Conservation (phyloP, 2,329 filamentous ascomycete genomes). For the Nemania sp. region DNA sequence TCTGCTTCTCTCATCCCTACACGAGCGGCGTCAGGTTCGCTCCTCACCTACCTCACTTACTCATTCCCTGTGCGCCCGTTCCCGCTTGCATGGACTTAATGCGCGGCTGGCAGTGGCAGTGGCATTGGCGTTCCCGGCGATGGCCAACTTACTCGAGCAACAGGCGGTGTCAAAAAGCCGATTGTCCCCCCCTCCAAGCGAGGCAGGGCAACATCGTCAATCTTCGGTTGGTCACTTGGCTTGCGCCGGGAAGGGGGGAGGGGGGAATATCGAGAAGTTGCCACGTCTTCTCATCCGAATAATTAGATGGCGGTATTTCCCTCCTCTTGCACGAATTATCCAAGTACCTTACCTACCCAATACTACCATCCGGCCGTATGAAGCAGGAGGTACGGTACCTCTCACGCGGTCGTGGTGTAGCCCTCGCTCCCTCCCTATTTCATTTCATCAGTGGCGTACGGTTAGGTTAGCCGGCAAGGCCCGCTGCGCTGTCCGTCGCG, state of each 20-base stretch:
- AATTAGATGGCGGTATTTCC: not conserved
- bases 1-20: not conserved
- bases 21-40: not conserved
- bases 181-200: not conserved
- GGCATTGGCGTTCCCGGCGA: not conserved
- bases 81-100: conserved; percentile 6
- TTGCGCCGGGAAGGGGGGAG: not conserved
- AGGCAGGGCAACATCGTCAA: conserved; percentile 1
- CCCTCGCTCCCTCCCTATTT: not conserved
- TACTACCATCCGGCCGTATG: not conserved
- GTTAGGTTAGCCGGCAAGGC: conserved; percentile 25
- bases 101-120: too few species aligned
- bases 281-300: conserved; percentile 16
- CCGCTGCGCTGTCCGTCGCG: conserved; percentile 14
- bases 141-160: not conserved
- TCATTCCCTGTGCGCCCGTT: not conserved
- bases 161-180: conserved; percentile 19
- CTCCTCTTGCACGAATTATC: not conserved
- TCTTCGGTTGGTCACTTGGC: not conserved
- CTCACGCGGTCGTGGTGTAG: not conserved
- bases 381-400: not conserved
- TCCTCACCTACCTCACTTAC: conserved; percentile 10
- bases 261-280: not conserved
- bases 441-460: conserved; percentile 13
- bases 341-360: not conserved